Conservation (phyloP, 345 rosid genomes). For the Capsella bursapastoris region DNA sequence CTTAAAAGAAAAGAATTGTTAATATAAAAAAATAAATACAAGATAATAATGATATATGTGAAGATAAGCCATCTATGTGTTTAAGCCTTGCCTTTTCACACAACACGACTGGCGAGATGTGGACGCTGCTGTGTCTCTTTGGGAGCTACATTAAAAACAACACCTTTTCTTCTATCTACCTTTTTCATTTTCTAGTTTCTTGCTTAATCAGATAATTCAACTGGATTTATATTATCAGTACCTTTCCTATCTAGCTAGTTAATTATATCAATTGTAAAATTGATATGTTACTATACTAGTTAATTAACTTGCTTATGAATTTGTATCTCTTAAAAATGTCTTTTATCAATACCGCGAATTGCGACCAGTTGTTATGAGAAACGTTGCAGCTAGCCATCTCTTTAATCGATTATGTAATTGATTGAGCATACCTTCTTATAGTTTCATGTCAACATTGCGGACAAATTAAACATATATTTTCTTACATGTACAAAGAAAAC, state of each 20-base stretch:
- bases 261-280: not conserved
- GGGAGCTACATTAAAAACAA: slow-evolving; percentile 32
- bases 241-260: too few species aligned
- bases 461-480: too few species aligned
- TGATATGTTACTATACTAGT: not conserved
- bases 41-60: not conserved
- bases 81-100: slow-evolving; percentile 24
- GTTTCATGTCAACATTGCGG: not conserved
- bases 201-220: slow-evolving; percentile 1
- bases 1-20: not conserved
- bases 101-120: slow-evolving; percentile 37
- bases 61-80: slow-evolving; percentile 32
- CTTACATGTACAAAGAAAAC: not conserved
- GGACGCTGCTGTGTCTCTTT: slow-evolving; percentile 20
- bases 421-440: not conserved
- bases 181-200: not conserved
- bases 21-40: not conserved
- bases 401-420: not conserved
- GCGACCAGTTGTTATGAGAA: not conserved
- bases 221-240: not conserved
- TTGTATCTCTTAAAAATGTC: not conserved
- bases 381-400: not conserved
- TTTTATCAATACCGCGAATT: too few species aligned
- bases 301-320: not conserved
- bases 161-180: not conserved